Percentiles rank a stretch among this genome's conserved stretches.
phyloP scores from a whole-genome alignment of 306 rosid genomes.

The Cucurbita ficifolia region DNA sequence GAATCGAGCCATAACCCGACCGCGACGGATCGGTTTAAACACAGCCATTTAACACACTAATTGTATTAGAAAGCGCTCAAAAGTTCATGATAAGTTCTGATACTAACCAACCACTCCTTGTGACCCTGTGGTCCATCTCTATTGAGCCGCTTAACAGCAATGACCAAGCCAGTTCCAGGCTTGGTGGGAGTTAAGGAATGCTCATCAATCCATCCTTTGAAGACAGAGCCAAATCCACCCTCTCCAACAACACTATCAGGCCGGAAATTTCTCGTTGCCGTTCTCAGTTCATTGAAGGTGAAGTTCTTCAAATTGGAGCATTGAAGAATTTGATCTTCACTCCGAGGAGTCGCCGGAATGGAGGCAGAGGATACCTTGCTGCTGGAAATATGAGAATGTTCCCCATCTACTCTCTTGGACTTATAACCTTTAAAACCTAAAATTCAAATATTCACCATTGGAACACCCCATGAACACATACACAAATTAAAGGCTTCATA shows the following conservation, averaged over 20 bases:
- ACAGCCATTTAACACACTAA: background rate
- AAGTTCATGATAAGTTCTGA: background rate
- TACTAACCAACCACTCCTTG: constrained; percentile 80
- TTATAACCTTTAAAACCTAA: constrained; percentile 36
- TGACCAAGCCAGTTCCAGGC: constrained; percentile 64
- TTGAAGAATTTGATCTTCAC: constrained; percentile 69
- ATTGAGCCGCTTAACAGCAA: constrained; percentile 89
- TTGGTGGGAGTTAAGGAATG: constrained; percentile 50
- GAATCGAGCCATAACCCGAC: background rate
- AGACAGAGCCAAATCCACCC: constrained; percentile 97
- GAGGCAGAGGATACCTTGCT: constrained; percentile 56
- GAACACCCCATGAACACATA: too few relatives aligned
- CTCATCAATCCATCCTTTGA: constrained; percentile 90
- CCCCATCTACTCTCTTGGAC: constrained; percentile 51
- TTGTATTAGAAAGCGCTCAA: background rate
- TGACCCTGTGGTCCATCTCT: constrained; percentile 89
- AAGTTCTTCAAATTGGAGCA: constrained; percentile 58
- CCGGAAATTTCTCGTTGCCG: constrained; percentile 79
- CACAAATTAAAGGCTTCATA: too few relatives aligned
- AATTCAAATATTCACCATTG: background rate
- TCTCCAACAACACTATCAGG: constrained; percentile 90
- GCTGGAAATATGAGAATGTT: constrained; percentile 25
- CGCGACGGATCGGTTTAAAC: background rate
- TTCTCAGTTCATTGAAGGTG: constrained; percentile 48
- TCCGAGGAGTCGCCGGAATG: constrained; percentile 46